Percentiles rank a stretch among this genome's conserved stretches.
Conservation (phyloP, 1,284 basidiomycete genomes). For the Moesziomyces antarcticus region DNA sequence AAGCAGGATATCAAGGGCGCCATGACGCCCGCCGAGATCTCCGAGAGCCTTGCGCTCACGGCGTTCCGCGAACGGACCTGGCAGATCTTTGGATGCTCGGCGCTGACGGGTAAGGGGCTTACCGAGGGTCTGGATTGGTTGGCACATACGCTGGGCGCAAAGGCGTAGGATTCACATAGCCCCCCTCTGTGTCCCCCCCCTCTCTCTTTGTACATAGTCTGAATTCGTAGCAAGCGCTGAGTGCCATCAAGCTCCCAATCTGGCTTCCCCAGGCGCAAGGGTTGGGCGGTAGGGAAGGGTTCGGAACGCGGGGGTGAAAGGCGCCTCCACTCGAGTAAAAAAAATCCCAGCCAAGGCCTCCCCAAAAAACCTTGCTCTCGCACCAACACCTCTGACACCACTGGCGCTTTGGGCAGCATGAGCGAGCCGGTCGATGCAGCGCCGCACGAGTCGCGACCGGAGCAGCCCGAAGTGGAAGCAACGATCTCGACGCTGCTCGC, state of each 20-base stretch:
- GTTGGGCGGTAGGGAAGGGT: no score
- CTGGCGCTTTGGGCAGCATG: not conserved
- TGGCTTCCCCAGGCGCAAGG: no score
- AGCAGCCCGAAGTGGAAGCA: slow-evolving; percentile 22
- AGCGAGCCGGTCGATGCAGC: not conserved
- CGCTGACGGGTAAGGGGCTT: slow-evolving; percentile 68
- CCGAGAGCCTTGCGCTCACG: slow-evolving; percentile 70
- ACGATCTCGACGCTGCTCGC: slow-evolving; percentile 29
- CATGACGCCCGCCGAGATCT: slow-evolving; percentile 71
- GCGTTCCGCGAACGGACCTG: slow-evolving; percentile 70
- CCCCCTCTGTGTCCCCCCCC: no score
- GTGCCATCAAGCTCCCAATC: no score
- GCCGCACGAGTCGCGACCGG: slow-evolving; percentile 18
- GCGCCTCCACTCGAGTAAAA: no score
- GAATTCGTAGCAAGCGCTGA: no score
- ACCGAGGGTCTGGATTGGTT: slow-evolving; percentile 65
- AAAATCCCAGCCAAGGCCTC: no score
- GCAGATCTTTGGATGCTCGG: slow-evolving; percentile 72
- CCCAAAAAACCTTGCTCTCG: no score
- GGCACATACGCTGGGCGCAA: slow-evolving; percentile 52
- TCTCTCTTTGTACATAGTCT: no score
- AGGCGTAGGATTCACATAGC: slow-evolving; percentile 13
- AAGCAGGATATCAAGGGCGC: slow-evolving; percentile 70
- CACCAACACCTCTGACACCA: no score
- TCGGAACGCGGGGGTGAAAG: no score